These are phyloP conservation scores for Isoetes engelmannii DNA, from an alignment of 83 land plant species.

Conservation along the genomic window DNA sequence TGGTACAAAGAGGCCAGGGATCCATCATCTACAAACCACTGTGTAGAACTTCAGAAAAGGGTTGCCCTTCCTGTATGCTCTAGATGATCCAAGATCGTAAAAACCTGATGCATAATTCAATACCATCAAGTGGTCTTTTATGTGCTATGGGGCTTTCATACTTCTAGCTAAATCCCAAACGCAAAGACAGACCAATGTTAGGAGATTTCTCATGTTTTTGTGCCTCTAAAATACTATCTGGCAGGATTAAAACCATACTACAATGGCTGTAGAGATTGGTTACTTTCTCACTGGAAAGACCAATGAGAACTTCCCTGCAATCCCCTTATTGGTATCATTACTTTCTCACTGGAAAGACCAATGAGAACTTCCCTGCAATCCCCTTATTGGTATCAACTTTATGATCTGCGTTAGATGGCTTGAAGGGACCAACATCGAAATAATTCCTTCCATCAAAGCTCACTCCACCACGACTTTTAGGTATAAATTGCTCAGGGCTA, in stretches of 20 bases:
- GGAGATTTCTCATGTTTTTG: not conserved
- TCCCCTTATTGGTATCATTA: too few relatives aligned
- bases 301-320: not conserved
- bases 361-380: not conserved
- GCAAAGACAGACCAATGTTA: not conserved
- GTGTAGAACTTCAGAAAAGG: too few relatives aligned
- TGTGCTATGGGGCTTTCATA: too few relatives aligned
- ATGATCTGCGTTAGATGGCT: not conserved
- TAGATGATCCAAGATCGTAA: too few relatives aligned
- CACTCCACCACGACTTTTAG: not conserved
- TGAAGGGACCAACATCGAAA: not conserved
- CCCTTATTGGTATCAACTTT: not conserved
- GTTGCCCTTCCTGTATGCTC: too few relatives aligned
- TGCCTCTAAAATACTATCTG: too few relatives aligned
- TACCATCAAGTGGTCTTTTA: too few relatives aligned
- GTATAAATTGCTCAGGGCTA: not conserved
- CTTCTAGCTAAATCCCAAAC: not conserved
- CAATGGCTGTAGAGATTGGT: not conserved
- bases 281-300: not conserved
- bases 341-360: not conserved
- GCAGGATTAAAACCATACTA: not conserved
- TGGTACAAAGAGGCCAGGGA: too few relatives aligned
- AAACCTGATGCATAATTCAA: too few relatives aligned
- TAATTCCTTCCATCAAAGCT: not conserved
- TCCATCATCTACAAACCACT: too few relatives aligned